Evolutionary conservation across 768 basidiomycete species (phyloP), one percentile per base, ranked within the genome.

Genomic region (Mycena vulgaris): DNA sequence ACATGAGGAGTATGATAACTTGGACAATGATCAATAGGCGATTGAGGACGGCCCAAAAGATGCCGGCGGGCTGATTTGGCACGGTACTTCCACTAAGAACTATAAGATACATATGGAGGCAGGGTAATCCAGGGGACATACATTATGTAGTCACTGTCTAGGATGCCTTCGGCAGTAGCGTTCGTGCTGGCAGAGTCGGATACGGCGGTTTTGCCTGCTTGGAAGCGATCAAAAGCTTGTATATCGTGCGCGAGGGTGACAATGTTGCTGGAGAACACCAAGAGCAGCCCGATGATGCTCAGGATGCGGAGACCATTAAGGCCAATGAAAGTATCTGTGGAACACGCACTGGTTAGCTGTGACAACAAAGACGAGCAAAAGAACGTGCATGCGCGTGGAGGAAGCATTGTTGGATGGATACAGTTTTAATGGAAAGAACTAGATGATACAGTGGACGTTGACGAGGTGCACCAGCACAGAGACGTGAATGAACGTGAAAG

Each of bases 11-110:
- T 35, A 95, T 85, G 75, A 96, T 79, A 69, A 92, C 88, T 83
- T 96, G 93, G 80, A 93, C 91, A 70, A 96, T 89, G 79, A 97
- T 95, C 79, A 97, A 88, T 64, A 97, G 86, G 68, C 94, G 87
- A 80, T 95, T 95, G 71, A 97, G 83, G 70, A 97, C 90, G 6
- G 94, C 93, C 94, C 95, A 98, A 82, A 98, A 97, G 11, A 89
- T 88, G 30, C 96, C 72, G 2, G 64, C 64, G 33, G 94, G 88
- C 79, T 97, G 95, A 80, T 95, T 95, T 5, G 96, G 96, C 6
- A 98, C 95, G 3, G 95, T 95, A 79, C 91, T 94, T 66, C 89
- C 92, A 71, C 83, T 89, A 52, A 49, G 25, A 25, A 60, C 60
- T 3, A 51, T 67, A 14, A 53, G 57, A 65, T 30, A 42, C 21